phyloP scores from a whole-genome alignment of 2,329 filamentous ascomycete species.

The Leptographium lundbergii region DNA sequence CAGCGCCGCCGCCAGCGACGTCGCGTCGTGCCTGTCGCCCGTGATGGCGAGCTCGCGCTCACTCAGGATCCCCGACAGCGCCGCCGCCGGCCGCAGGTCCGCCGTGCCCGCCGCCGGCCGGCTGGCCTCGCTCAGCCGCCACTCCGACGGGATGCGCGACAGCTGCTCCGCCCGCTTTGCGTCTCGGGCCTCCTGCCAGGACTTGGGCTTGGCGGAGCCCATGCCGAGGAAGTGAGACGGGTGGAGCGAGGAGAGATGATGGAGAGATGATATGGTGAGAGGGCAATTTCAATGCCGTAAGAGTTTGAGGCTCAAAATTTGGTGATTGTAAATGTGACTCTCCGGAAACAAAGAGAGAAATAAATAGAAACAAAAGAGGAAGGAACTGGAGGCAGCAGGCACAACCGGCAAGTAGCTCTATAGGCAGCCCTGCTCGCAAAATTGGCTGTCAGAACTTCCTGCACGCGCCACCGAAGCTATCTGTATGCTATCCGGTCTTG shows the following conservation, averaged over 20 bases:
- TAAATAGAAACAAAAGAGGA: no score
- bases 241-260: no score
- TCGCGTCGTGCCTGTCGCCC: constrained; percentile 6
- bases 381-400: no score
- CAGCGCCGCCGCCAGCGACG: constrained; percentile 4
- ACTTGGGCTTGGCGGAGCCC: neutral
- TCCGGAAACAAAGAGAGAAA: no score
- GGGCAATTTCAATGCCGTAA: no score
- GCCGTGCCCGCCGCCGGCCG: constrained; percentile 3
- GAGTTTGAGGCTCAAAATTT: no score
- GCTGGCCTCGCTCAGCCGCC: constrained; percentile 6
- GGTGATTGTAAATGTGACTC: no score
- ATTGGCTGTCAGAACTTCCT: neutral
- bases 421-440: no score
- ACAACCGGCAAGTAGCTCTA: no score
- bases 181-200: constrained; percentile 6
- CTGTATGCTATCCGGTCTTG: neutral
- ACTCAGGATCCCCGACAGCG: constrained; percentile 6
- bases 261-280: no score
- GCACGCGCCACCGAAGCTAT: neutral
- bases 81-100: constrained; percentile 6
- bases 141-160: constrained; percentile 8
- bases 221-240: neutral
- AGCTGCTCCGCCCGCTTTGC: constrained; percentile 9
- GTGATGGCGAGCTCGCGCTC: constrained; percentile 9